Conservation (phyloP, 2,329 filamentous ascomycete species). For the Sarocladium oryzae region DNA sequence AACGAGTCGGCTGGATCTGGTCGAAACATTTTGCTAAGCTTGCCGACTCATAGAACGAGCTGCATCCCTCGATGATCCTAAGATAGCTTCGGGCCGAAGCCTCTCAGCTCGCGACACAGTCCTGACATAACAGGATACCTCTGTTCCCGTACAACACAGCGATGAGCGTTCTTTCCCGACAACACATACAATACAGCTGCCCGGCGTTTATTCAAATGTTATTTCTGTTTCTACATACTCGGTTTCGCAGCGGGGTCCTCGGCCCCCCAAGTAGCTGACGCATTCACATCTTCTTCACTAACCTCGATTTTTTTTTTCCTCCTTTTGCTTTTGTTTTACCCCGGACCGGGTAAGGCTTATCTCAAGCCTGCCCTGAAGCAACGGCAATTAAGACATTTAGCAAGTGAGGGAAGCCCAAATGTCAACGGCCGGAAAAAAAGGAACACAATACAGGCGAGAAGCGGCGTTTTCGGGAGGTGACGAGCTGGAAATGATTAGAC, state of each 20-base stretch:
- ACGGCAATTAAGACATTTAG: too few relatives aligned
- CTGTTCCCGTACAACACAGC: constrained; percentile 4
- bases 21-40: constrained; percentile 88
- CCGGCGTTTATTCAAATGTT: not conserved
- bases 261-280: too few relatives aligned
- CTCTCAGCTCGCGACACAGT: not conserved
- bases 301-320: too few relatives aligned
- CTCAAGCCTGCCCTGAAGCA: too few relatives aligned
- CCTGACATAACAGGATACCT: not conserved
- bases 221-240: not conserved
- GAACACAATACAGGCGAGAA: not conserved
- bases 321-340: too few relatives aligned
- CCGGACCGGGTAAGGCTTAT: too few relatives aligned
- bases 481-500: not conserved
- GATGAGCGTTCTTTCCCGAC: not conserved
- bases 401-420: not conserved
- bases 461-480: not conserved
- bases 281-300: too few relatives aligned
- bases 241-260: not conserved
- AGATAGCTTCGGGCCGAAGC: not conserved
- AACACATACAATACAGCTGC: not conserved
- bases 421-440: not conserved
- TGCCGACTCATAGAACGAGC: constrained; percentile 38
- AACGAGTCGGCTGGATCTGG: constrained; percentile 95
- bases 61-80: not conserved